Conservation (phyloP, 2,329 filamentous ascomycete genomes). For the Neonectria hederae region DNA sequence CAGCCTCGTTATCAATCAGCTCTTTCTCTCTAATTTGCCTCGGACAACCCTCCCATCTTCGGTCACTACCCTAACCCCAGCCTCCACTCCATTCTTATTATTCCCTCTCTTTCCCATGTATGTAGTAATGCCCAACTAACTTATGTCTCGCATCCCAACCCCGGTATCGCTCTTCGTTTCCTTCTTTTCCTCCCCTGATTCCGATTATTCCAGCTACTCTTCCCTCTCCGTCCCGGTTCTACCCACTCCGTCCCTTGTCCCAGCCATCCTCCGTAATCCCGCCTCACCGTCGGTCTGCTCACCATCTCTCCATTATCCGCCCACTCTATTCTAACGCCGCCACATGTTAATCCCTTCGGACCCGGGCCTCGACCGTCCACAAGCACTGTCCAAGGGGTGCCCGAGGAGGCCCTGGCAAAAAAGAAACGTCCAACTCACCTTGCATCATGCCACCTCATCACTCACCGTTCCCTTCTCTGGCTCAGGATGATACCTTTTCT, state of each 20-base stretch:
- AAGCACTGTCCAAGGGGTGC: conserved; percentile 6
- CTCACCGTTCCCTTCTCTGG: conserved; percentile 14
- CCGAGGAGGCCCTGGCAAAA: conserved; percentile 15
- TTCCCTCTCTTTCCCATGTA: neutral
- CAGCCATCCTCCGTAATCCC: neutral
- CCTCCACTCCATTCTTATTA: conserved; percentile 5
- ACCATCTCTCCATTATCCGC: conserved; percentile 24
- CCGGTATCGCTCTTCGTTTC: conserved; percentile 17
- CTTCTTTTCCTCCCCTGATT: conserved; percentile 14
- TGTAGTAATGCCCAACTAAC: conserved; percentile 13
- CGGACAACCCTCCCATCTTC: neutral
- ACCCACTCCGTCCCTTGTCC: conserved; percentile 14
- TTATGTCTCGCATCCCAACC: conserved; percentile 31
- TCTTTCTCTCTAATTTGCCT: neutral
- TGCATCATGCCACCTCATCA: conserved; percentile 28
- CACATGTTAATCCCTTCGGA: neutral
- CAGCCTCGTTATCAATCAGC: neutral
- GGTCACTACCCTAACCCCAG: conserved; percentile 6
- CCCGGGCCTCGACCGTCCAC: conserved; percentile 14
- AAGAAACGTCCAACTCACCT: conserved; percentile 25
- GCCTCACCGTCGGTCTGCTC: conserved; percentile 37
- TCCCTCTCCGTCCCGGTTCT: conserved; percentile 25
- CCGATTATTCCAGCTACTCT: conserved; percentile 33
- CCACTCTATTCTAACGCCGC: conserved; percentile 19
- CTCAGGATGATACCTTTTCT: neutral